These are phyloP conservation scores for Daldinia decipiens DNA, from an alignment of 495 filamentous ascomycete species.

Conservation along the genomic window DNA sequence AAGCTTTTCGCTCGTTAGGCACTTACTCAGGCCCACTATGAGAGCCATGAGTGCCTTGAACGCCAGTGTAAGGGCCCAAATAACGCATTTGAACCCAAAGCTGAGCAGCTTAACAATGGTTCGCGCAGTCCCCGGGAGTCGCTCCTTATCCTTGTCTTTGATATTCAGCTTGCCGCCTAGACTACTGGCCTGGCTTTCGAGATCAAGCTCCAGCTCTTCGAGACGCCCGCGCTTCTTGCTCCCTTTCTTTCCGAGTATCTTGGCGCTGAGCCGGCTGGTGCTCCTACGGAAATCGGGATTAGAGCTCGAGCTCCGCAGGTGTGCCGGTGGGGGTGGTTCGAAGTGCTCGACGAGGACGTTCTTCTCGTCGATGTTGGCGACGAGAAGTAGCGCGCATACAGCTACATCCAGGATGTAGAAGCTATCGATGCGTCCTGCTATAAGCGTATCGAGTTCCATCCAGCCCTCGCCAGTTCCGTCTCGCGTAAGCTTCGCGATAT, in stretches of 20 bases:
- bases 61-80: constrained; percentile 58
- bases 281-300: constrained; percentile 43
- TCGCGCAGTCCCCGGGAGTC: constrained; percentile 53
- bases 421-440: constrained; percentile 63
- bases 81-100: constrained; percentile 57
- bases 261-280: constrained; percentile 43
- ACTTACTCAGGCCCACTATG: constrained; percentile 52
- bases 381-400: constrained; percentile 72
- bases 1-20: constrained; percentile 53
- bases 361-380: constrained; percentile 71
- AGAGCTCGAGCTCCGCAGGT: constrained; percentile 34
- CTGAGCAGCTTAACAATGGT: constrained; percentile 53
- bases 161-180: constrained; percentile 50
- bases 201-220: constrained; percentile 66
- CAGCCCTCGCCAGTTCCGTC: constrained; percentile 64
- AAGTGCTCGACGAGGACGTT: constrained; percentile 59
- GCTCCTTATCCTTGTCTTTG: constrained; percentile 52
- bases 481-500: constrained; percentile 60
- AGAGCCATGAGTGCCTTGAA: constrained; percentile 56
- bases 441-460: constrained; percentile 63
- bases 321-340: constrained; percentile 59
- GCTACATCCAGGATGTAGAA: constrained; percentile 81
- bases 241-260: constrained; percentile 37
- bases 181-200: constrained; percentile 63
- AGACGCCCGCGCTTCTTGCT: constrained; percentile 53